Evolutionary conservation across 345 rosid species (phyloP), one percentile per base, ranked within the genome.

Genomic region (Salix viminalis): DNA sequence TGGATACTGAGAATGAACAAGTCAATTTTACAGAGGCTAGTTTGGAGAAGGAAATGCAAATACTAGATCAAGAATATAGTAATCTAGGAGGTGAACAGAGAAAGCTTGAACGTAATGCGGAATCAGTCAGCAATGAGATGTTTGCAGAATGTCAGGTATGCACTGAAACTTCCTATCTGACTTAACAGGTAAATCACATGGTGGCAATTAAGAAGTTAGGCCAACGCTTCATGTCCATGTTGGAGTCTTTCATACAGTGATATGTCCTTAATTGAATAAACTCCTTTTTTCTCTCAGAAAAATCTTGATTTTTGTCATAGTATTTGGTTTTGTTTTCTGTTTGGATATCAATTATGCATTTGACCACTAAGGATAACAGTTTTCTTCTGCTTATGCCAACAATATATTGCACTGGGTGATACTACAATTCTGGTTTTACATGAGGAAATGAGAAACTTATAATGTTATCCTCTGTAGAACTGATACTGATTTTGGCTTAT

Each of bases 101-200:
- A 82, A 93, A 87, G 86, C 94, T 90, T 75, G 99, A 93, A 81
- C 87, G 96, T 16, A 90, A 92, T 86, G 98, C 97, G 0, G 99
- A 96, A 87, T 93, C 97, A 76, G 95, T 92, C 62, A 96, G 88
- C 85, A 85, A 90, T 75, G 99, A 96, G 88, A 96, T 96, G 97
- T 93, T 93, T 80, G 84, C 92, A 41, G 98, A 93, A 79, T 92
- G 97, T 76, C 99, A 96, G 97, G 97, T 91, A 65, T 72, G 83
- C 65, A 52, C 79, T 65, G 8, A 75, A 58, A 21, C 75, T 72
- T 71, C 44, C 21, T 1, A 23, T 6, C 8, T n/a, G 34, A 65
- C 8, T 19, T 34, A 12, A 24, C 32, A 50, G 23, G 18, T 36
- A 26, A 67, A 18, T 78, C 50, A 13, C 5, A 39, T 60, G 21